Evolutionary conservation across 495 filamentous ascomycete species (phyloP), one percentile per base, ranked within the genome.

Genomic region (Rostrohypoxylon terebratum): DNA sequence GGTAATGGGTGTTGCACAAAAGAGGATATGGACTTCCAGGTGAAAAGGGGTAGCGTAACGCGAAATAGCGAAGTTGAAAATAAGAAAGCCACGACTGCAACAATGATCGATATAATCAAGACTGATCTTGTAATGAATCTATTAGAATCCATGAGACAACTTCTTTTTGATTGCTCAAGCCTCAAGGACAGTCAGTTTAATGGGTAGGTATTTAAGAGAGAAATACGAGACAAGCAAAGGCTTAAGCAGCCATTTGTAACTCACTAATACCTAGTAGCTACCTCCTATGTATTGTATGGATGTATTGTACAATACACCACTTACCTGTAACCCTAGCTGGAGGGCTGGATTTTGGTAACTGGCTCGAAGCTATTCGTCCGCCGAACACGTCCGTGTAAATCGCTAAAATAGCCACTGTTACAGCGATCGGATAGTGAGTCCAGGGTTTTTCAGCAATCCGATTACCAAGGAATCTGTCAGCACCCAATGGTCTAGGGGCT

Each of bases 381-480:
- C 55, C 58, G 47, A 45, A 33, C 21, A 55, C 11, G 20, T 44
- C 42, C 50, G 63, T 62, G 63, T 54, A 54, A 34, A 14, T 63
- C 31, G 45, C 42, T 45, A 45, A 45, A 44, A 16, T 44, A 34
- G 10, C 44, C 63, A 9, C 40, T 66, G 55, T 9, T 6, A 11
- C 16, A 45, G 42, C 42, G 40, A 28, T 23, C 20, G 14, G 16
- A 40, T 62, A 21, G 14, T 23, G 11, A 21, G 62, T 28, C 28
- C 6, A 28, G 28, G 1, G 28, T 74, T 74, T 51, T 67, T 67
- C 71, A 66, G 68, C 65, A 58, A 77, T n/a, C n/a, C n/a, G n/a
- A n/a, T 77, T 77, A 77, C 68, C 60, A 77, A 77, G 38, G 45
- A 33, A 77, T 77, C 60, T 62, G 74, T 76, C 74, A 76, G 74